Evolutionary conservation across 768 basidiomycete genomes (phyloP).

Genomic region (Candolleomyces eurysporus): DNA sequence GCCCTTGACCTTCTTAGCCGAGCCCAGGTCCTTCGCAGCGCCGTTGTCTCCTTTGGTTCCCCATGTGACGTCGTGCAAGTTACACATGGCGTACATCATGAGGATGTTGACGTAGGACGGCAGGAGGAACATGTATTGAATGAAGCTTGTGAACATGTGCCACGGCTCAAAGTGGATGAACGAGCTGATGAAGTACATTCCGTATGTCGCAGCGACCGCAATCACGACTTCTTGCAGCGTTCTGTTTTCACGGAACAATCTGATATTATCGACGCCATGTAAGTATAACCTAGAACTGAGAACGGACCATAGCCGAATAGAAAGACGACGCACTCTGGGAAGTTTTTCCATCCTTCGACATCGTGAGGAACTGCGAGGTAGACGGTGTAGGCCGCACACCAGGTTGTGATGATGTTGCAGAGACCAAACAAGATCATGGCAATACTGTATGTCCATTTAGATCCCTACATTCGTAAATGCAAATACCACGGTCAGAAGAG

Average conservation of each 20-base stretch:
- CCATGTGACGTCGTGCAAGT: conserved; percentile 87
- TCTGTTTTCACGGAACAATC: conserved; percentile 60
- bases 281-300: background rate
- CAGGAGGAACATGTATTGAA: conserved; percentile 89
- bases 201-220: conserved; percentile 73
- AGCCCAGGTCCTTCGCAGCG: conserved; percentile 82
- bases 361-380: conserved; percentile 81
- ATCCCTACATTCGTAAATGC: conserved; percentile 47
- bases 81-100: conserved; percentile 96
- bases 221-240: conserved; percentile 84
- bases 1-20: conserved; percentile 85
- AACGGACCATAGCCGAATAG: background rate
- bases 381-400: conserved; percentile 90
- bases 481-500: conserved; percentile 1
- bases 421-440: conserved; percentile 79
- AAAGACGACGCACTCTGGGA: conserved; percentile 53
- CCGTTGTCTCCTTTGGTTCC: conserved; percentile 94
- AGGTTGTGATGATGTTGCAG: conserved; percentile 75
- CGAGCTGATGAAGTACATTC: conserved; percentile 83
- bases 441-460: conserved; percentile 79
- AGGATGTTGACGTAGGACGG: conserved; percentile 78
- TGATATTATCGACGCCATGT: conserved; percentile 17
- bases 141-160: conserved; percentile 95
- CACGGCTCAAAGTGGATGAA: conserved; percentile 92
- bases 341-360: conserved; percentile 69